Evolutionary conservation across 495 filamentous ascomycete genomes (phyloP).

Genomic region (Daldinia grandis): DNA sequence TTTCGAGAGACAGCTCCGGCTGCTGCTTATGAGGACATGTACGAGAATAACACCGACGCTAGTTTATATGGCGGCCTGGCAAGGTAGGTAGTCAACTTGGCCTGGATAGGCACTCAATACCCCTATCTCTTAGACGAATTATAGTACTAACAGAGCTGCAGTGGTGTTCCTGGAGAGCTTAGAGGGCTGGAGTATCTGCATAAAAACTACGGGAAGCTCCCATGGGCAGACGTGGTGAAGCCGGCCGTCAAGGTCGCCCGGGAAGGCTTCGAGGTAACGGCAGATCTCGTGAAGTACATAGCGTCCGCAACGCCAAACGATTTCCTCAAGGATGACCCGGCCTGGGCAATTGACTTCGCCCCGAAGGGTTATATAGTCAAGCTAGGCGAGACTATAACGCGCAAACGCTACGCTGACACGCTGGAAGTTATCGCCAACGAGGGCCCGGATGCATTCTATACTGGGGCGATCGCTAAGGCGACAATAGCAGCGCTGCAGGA

Average conservation of each 20-base stretch:
- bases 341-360: slow-evolving; percentile 83
- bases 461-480: slow-evolving; percentile 71
- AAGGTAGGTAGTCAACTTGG: slow-evolving; percentile 55
- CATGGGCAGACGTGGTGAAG: slow-evolving; percentile 71
- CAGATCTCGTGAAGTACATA: slow-evolving; percentile 73
- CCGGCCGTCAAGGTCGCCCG: slow-evolving; percentile 75
- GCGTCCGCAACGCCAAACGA: slow-evolving; percentile 40
- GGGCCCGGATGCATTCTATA: slow-evolving; percentile 78
- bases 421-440: slow-evolving; percentile 71
- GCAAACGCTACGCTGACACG: slow-evolving; percentile 77
- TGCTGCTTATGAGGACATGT: slow-evolving; percentile 80
- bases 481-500: slow-evolving; percentile 69
- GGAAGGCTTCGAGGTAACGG: slow-evolving; percentile 69
- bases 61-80: slow-evolving; percentile 69
- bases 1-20: slow-evolving; percentile 84
- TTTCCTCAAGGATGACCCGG: slow-evolving; percentile 64
- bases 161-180: slow-evolving; percentile 82
- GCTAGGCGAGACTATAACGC: slow-evolving; percentile 74
- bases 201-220: slow-evolving; percentile 71
- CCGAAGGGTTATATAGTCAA: slow-evolving; percentile 68
- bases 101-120: neutral
- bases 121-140: neutral
- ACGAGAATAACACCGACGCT: slow-evolving; percentile 59
- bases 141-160: slow-evolving; percentile 39
- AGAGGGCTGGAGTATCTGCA: slow-evolving; percentile 76